A percentile compares a stretch with the other conserved stretches of the same genome.
phyloP scores from a whole-genome alignment of 331 rosid species.

The Quercus lobata region DNA sequence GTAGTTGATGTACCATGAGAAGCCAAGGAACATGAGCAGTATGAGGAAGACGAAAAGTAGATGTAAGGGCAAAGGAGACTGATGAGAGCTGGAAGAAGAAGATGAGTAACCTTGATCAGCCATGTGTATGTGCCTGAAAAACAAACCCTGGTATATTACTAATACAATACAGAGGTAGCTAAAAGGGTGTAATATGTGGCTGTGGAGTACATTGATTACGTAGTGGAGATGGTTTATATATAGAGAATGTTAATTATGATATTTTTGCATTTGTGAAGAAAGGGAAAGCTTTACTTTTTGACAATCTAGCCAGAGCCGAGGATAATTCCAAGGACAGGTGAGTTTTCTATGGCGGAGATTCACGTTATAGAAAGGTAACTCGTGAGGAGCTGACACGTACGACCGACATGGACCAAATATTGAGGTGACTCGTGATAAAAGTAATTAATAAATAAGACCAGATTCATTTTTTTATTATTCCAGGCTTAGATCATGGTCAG shows the following conservation, averaged over 20 bases:
- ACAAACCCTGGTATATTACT: too few relatives aligned
- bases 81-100: slow-evolving; percentile 18
- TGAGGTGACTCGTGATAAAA: neutral
- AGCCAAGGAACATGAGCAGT: slow-evolving; percentile 42
- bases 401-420: slow-evolving; percentile 36
- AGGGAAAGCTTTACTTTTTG: neutral
- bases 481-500: neutral
- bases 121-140: slow-evolving; percentile 19
- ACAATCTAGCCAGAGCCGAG: neutral
- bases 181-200: too few relatives aligned
- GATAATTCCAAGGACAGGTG: slow-evolving; percentile 32
- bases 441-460: neutral
- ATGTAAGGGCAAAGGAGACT: slow-evolving; percentile 49
- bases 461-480: neutral
- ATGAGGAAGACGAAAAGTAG: slow-evolving; percentile 53
- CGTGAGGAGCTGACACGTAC: slow-evolving; percentile 40
- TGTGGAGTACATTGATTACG: neutral
- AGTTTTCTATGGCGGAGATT: slow-evolving; percentile 25
- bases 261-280: neutral
- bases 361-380: neutral
- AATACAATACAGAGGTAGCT: too few relatives aligned
- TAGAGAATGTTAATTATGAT: slow-evolving; percentile 7
- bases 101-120: slow-evolving; percentile 12
- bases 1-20: slow-evolving; percentile 59
- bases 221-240: slow-evolving; percentile 23